A percentile compares a stretch with the other conserved stretches of the same genome.
These are phyloP conservation scores for Luvunga scandens DNA, from an alignment of 345 rosid species.

Conservation along the genomic window DNA sequence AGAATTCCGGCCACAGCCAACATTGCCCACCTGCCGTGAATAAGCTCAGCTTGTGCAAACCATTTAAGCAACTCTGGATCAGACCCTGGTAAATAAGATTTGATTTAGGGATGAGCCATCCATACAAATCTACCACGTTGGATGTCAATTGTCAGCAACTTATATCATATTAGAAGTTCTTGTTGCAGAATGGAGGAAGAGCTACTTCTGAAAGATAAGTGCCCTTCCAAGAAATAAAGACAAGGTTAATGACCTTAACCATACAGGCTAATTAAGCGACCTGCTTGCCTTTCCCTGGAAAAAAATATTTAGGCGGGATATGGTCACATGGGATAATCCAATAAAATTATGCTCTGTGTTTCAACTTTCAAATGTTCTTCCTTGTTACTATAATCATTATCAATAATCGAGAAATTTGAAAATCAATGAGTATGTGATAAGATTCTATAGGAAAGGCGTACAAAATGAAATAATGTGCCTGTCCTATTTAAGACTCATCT, in stretches of 20 bases:
- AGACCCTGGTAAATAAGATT: constrained; percentile 49
- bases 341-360: too few species aligned
- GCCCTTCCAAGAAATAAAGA: background rate
- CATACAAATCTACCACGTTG: background rate
- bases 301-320: background rate
- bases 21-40: constrained; percentile 98
- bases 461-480: too few species aligned
- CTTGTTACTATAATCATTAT: too few species aligned
- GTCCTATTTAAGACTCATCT: background rate
- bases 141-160: background rate
- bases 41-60: constrained; percentile 93
- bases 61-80: constrained; percentile 83
- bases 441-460: background rate
- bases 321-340: background rate
- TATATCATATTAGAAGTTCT: background rate
- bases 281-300: background rate
- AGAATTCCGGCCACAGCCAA: constrained; percentile 82
- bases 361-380: too few species aligned
- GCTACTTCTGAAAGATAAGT: background rate
- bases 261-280: background rate
- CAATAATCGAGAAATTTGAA: too few species aligned
- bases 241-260: background rate
- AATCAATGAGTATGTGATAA: background rate
- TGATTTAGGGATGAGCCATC: background rate
- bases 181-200: background rate